phyloP scores from a whole-genome alignment of 163 green algal genomes.

The Prototheca cutis region DNA sequence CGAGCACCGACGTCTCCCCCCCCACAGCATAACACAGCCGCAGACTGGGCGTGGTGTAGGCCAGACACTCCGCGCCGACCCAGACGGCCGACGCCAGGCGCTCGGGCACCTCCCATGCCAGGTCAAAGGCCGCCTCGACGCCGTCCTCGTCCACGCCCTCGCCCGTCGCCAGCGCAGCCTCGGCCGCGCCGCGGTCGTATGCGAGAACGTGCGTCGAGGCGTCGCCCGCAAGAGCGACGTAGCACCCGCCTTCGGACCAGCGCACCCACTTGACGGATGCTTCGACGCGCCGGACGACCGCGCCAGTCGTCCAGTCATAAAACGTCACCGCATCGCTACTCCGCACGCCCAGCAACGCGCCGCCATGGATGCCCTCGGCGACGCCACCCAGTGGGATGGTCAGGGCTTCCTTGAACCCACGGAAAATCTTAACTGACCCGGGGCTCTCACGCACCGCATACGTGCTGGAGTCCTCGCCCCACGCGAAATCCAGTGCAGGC shows the following conservation, averaged over 20 bases:
- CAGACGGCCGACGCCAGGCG: conserved; percentile 49
- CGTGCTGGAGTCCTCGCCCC: conserved; percentile 78
- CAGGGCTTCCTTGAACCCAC: conserved; percentile 86
- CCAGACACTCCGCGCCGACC: conserved; percentile 97
- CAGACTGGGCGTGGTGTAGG: conserved; percentile 93
- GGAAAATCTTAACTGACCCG: conserved; percentile 80
- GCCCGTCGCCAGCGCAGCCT: conserved; percentile 1
- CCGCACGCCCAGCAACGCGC: conserved; percentile 68
- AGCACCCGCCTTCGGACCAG: conserved; percentile 81
- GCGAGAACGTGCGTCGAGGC: conserved; percentile 82
- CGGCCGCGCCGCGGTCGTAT: conserved; percentile 43
- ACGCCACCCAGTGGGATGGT: conserved; percentile 67
- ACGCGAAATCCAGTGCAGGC: conserved; percentile 65
- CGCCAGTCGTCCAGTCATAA: conserved; percentile 86
- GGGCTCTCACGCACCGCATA: conserved; percentile 56
- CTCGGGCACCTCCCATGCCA: conserved; percentile 74
- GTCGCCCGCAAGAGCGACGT: conserved; percentile 74
- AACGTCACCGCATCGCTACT: conserved; percentile 87
- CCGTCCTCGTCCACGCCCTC: conserved; percentile 63
- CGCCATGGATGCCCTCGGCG: conserved; percentile 82
- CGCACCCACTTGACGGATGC: conserved; percentile 64
- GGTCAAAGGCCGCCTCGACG: conserved; percentile 89
- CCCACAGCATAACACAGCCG: conserved; percentile 95
- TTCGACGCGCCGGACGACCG: conserved; percentile 70
- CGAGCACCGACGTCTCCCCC: conserved; percentile 90